Conservation (phyloP, 768 basidiomycete genomes). For the Amanita fuliginea region DNA sequence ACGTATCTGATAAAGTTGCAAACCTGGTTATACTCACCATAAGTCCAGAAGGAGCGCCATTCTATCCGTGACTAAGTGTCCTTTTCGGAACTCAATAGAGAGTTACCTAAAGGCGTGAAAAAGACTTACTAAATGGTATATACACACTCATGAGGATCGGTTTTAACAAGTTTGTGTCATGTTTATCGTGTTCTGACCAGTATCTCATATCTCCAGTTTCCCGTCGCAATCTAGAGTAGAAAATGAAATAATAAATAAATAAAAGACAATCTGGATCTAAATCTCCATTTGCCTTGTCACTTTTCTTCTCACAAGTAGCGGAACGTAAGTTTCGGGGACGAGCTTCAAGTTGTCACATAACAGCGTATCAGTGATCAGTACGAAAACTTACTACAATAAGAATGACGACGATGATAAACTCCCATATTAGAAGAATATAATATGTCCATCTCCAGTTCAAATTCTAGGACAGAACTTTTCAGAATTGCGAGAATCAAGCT, state of each 20-base stretch:
- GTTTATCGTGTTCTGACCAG: constrained; percentile 49
- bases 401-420: constrained; percentile 36
- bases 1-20: background rate
- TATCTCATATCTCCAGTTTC: constrained; percentile 40
- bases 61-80: constrained; percentile 49
- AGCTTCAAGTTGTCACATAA: constrained; percentile 22
- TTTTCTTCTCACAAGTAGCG: constrained; percentile 50
- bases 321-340: constrained; percentile 64
- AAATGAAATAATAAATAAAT: background rate
- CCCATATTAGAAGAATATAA: constrained; percentile 62
- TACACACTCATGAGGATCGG: constrained; percentile 51
- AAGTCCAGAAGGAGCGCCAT: constrained; percentile 67
- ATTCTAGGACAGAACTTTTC: constrained; percentile 24
- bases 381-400: constrained; percentile 35
- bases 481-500: background rate
- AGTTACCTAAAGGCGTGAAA: background rate
- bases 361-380: background rate
- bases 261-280: background rate
- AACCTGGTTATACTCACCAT: constrained; percentile 43
- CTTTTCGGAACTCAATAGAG: constrained; percentile 19
- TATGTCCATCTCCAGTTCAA: constrained; percentile 72
- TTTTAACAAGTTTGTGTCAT: constrained; percentile 28
- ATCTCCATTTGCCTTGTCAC: constrained; percentile 32
- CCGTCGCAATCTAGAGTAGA: constrained; percentile 36
- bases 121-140: constrained; percentile 56